Base-by-base conservation (phyloP, 2,329 filamentous ascomycete species). In the Pezicula rhizophila region DNA sequence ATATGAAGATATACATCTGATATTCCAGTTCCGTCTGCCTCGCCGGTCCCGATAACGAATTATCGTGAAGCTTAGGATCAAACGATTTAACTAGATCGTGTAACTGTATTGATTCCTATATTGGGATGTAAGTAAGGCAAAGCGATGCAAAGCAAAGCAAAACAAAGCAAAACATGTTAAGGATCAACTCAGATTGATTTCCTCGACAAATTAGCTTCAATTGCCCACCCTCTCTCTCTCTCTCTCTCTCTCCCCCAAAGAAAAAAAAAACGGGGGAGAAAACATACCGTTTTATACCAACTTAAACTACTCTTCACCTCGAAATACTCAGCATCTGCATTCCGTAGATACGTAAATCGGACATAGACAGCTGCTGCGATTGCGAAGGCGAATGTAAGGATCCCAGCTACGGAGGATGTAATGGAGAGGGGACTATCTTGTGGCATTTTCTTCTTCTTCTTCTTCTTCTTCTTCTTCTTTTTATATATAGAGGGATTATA, bases 301-400 rank as follows among this genome's bases (percentile, higher is more conserved):
- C 65, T 69, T 6, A 75, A 61, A 4, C 67, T 70, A 2, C 69
- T 66, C 52, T 76, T 75, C 48, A 74, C 69, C 33, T 67, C 68
- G 51, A 75, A 71, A 48, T 73, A 75, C 57, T 76, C 73, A 8
- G 65, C 63, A 49, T 74, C 67, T 46, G 71, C 72, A 52, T 72
- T 72, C 34, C 69, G 70, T 20, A 76, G 60, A 50, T 73, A 73
- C 7, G 64, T 70, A 42, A 76, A 54, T 31, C 71, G 68, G 4
- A 66, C 70, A 48, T 72, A 75, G n/a, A 64, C 53, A 0, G 71
- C 66, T 2, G 71, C 71, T 0, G 66, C 51, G 40, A 75, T 68
- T 39, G 71, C 72, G n/a, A 71, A 66, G 26, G 74, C 59, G 48
- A 76, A 75, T 6, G 72, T 76, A 23, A 75, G 60, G 38, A 76